Conservation (phyloP, 2,329 filamentous ascomycete genomes). For the Metarhizium anisopliae region DNA sequence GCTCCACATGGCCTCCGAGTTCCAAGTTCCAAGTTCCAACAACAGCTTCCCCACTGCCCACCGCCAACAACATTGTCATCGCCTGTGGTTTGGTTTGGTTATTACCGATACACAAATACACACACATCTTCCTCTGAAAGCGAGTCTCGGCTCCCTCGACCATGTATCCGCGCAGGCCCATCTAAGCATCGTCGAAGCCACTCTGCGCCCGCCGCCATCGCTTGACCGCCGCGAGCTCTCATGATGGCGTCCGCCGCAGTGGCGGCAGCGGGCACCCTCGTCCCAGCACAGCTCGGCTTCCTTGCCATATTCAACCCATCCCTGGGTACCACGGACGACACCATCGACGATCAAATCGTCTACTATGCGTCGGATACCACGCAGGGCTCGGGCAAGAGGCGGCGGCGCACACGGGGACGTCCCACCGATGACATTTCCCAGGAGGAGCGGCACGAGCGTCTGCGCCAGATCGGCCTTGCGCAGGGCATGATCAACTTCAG, state of each 20-base stretch:
- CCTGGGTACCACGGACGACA: constrained; percentile 51
- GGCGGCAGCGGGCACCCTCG: constrained; percentile 13
- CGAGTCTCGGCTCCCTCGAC: neutral
- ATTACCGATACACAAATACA: too few species aligned
- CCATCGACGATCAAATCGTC: constrained; percentile 73
- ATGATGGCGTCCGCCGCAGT: constrained; percentile 13
- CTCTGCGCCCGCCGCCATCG: neutral
- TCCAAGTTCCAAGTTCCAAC: too few species aligned
- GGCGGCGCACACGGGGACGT: constrained; percentile 31
- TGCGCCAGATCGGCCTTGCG: constrained; percentile 89
- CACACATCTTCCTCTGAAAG: too few species aligned
- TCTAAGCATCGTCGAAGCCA: neutral
- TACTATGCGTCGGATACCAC: constrained; percentile 70
- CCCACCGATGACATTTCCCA: constrained; percentile 37
- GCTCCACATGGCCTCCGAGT: too few species aligned
- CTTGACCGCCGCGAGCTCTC: neutral
- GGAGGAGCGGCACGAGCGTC: constrained; percentile 72
- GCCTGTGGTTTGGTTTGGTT: too few species aligned
- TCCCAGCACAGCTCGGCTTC: constrained; percentile 78
- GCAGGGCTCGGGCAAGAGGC: constrained; percentile 28
- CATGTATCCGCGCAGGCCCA: neutral
- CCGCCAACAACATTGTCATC: too few species aligned
- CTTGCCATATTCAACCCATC: constrained; percentile 92
- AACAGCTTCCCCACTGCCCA: too few species aligned
- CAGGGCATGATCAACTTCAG: constrained; percentile 96